A percentile compares a stretch with the other conserved stretches of the same genome.
phyloP scores from a whole-genome alignment of 306 rosid species.

The Quercus aquifolioides region DNA sequence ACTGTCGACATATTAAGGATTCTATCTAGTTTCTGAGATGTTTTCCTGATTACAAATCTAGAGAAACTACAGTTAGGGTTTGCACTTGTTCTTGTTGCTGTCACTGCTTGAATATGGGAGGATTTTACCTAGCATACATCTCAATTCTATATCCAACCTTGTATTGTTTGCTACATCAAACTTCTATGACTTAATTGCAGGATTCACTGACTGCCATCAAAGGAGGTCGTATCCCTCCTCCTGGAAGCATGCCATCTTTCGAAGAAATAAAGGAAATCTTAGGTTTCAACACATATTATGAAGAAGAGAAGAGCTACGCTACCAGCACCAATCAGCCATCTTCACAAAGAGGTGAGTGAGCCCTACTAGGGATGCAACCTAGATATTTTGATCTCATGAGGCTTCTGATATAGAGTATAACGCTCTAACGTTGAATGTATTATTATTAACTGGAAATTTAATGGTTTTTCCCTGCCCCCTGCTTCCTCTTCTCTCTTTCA shows the following conservation, averaged over 20 bases:
- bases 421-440: conserved; percentile 5
- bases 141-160: neutral
- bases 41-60: neutral
- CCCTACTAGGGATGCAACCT: neutral
- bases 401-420: conserved; percentile 9
- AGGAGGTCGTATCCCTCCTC: conserved; percentile 97
- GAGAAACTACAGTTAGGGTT: neutral
- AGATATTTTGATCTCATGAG: conserved; percentile 12
- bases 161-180: conserved; percentile 2
- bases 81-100: neutral
- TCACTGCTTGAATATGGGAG: neutral
- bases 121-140: neutral
- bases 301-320: conserved; percentile 88
- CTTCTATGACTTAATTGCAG: conserved; percentile 41
- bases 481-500: neutral
- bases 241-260: conserved; percentile 91
- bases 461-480: neutral
- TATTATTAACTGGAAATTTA: neutral
- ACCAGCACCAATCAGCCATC: conserved; percentile 39
- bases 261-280: conserved; percentile 83
- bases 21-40: neutral
- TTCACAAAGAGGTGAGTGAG: conserved; percentile 55
- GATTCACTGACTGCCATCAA: conserved; percentile 71
- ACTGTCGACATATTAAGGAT: neutral
- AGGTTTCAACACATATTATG: conserved; percentile 85